These are phyloP conservation scores for Mycena latifolia DNA, from an alignment of 768 basidiomycete species.

Conservation along the genomic window DNA sequence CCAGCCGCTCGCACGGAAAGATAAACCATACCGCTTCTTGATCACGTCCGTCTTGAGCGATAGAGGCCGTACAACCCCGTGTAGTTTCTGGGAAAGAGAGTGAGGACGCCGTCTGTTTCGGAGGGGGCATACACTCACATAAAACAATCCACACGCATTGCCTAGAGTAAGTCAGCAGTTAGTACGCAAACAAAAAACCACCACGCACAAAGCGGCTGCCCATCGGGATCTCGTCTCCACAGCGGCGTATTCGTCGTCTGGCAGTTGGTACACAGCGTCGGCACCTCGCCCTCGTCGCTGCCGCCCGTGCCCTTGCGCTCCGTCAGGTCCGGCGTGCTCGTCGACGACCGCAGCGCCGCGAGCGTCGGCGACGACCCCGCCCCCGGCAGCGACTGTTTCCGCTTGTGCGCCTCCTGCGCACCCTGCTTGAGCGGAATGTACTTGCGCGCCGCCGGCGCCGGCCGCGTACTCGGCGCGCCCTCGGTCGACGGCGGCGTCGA, in stretches of 20 bases:
- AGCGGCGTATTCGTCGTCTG: slow-evolving; percentile 95
- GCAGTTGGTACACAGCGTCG: slow-evolving; percentile 94
- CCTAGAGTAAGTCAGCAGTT: slow-evolving; percentile 31
- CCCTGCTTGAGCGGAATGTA: slow-evolving; percentile 75
- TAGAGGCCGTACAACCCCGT: slow-evolving; percentile 93
- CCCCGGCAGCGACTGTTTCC: slow-evolving; percentile 59
- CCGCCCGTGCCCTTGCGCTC: slow-evolving; percentile 52
- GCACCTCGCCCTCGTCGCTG: slow-evolving; percentile 78
- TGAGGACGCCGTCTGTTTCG: too few species aligned
- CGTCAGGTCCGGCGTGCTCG: slow-evolving; percentile 75
- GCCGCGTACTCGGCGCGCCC: slow-evolving; percentile 48
- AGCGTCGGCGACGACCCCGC: slow-evolving; percentile 40
- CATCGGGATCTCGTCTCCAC: slow-evolving; percentile 94
- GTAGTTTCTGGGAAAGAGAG: slow-evolving; percentile 91
- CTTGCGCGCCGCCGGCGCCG: slow-evolving; percentile 58
- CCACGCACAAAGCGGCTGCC: slow-evolving; percentile 87
- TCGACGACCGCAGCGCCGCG: slow-evolving; percentile 63
- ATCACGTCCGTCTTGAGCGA: slow-evolving; percentile 98
- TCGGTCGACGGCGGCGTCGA: slow-evolving; percentile 82
- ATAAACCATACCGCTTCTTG: slow-evolving; percentile 83
- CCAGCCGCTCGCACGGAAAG: slow-evolving; percentile 10
- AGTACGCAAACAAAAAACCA: not conserved
- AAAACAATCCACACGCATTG: slow-evolving; percentile 95
- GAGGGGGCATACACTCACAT: slow-evolving; percentile 82
- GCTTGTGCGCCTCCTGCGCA: slow-evolving; percentile 63